Conservation (phyloP, 805 yeast species). For the Zygosaccharomyces pseudorouxii region DNA sequence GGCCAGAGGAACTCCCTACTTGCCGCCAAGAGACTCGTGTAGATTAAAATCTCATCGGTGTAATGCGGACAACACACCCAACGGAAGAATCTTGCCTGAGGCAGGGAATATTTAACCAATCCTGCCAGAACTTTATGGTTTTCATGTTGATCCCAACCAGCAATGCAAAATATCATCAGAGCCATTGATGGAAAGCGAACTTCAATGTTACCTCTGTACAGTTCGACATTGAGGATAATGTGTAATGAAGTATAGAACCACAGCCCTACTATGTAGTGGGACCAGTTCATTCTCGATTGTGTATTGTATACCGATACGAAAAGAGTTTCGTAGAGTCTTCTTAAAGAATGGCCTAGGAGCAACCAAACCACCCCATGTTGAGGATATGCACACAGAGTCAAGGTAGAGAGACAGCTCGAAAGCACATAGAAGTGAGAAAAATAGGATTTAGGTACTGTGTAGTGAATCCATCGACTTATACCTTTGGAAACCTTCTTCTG, state of each 20-base stretch:
- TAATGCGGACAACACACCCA: constrained; percentile 64
- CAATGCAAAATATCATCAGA: constrained; percentile 22
- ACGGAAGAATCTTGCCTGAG: constrained; percentile 47
- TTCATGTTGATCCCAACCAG: constrained; percentile 32
- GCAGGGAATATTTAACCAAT: constrained; percentile 53
- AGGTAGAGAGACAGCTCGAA: constrained; percentile 35
- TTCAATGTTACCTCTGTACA: constrained; percentile 21
- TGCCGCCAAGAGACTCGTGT: constrained; percentile 34
- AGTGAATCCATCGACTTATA: constrained; percentile 6
- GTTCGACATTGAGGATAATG: constrained; percentile 34
- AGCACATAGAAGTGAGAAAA: constrained; percentile 60
- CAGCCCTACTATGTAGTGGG: constrained; percentile 64
- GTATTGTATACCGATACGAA: constrained; percentile 45
- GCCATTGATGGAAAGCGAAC: constrained; percentile 15
- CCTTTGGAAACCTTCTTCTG: neutral
- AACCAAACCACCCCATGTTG: constrained; percentile 24
- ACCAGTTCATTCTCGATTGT: constrained; percentile 53
- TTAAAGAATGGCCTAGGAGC: constrained; percentile 45
- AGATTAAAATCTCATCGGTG: constrained; percentile 58
- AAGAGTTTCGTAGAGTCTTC: constrained; percentile 54
- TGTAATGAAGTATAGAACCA: constrained; percentile 52
- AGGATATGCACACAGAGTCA: constrained; percentile 15
- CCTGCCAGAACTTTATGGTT: constrained; percentile 48
- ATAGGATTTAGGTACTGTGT: constrained; percentile 58
- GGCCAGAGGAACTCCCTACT: constrained; percentile 22